Percentiles rank a stretch among this genome's conserved stretches.
phyloP scores from a whole-genome alignment of 2,329 filamentous ascomycete genomes.

The Graphilbum fragrans region DNA sequence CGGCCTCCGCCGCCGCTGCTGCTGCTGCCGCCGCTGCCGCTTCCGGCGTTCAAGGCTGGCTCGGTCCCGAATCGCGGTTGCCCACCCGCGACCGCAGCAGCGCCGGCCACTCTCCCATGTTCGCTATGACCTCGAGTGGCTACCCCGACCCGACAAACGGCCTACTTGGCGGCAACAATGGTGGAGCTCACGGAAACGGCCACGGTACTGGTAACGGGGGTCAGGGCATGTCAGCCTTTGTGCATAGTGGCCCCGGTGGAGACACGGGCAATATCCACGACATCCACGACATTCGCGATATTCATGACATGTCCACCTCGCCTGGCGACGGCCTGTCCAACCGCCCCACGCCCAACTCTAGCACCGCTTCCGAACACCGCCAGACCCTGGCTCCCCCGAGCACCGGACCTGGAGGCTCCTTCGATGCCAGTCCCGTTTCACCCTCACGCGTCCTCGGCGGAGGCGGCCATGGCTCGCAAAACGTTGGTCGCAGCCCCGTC shows the following conservation, averaged over 20 bases:
- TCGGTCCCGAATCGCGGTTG: conserved; percentile 25
- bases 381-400: conserved; percentile 13
- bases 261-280: conserved; percentile 29
- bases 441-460: conserved; percentile 11
- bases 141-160: conserved; percentile 5
- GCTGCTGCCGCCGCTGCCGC: not conserved
- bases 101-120: conserved; percentile 10
- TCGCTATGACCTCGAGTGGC: conserved; percentile 6
- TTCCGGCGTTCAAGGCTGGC: conserved; percentile 16
- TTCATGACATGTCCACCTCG: conserved; percentile 34
- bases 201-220: too few species aligned
- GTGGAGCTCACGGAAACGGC: not conserved
- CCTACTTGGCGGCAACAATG: not conserved
- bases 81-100: conserved; percentile 16
- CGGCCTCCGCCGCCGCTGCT: not conserved
- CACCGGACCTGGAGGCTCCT: conserved; percentile 24
- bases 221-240: too few species aligned
- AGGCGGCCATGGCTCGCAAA: conserved; percentile 1
- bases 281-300: conserved; percentile 26
- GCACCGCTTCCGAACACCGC: conserved; percentile 31
- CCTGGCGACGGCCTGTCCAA: conserved; percentile 38
- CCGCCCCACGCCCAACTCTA: conserved; percentile 49
- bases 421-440: conserved; percentile 37
- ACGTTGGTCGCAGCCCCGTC: conserved; percentile 22
- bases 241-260: too few species aligned